phyloP scores from a whole-genome alignment of 208 protist genomes.

The Entamoeba invadens region DNA sequence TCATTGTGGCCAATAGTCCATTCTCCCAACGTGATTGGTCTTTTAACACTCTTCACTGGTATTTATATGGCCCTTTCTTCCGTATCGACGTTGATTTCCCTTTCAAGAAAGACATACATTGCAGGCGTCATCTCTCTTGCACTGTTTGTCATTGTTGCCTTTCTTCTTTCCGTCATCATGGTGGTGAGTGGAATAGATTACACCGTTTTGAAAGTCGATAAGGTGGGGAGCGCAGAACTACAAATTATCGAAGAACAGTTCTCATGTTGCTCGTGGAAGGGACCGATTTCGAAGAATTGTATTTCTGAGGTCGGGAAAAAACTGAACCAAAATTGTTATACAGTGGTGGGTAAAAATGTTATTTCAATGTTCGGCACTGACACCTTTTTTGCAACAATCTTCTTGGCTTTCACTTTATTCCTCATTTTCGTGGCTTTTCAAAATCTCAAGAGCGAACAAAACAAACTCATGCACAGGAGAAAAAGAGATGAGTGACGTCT shows the following conservation, averaged over 20 bases:
- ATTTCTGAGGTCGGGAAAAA: background rate
- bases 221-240: background rate
- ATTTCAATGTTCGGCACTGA: background rate
- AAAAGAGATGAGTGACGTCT: too few species aligned
- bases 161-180: background rate
- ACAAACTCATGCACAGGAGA: constrained; percentile 84
- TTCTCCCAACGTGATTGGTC: background rate
- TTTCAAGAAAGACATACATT: background rate
- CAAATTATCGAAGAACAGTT: background rate
- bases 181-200: background rate
- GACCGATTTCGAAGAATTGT: background rate
- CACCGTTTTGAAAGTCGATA: background rate
- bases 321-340: background rate
- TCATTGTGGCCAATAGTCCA: background rate
- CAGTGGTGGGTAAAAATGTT: background rate
- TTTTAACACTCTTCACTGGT: background rate
- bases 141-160: background rate
- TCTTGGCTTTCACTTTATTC: background rate
- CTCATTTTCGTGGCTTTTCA: background rate
- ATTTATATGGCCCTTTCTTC: background rate
- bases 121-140: background rate
- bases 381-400: background rate
- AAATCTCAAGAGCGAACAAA: constrained; percentile 78
- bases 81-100: background rate
- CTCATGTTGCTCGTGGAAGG: background rate